Percentiles rank a stretch among this genome's conserved stretches.
These are phyloP conservation scores for Vaccinium macrocarpon DNA, from an alignment of 148 eudicot species.

Conservation along the genomic window DNA sequence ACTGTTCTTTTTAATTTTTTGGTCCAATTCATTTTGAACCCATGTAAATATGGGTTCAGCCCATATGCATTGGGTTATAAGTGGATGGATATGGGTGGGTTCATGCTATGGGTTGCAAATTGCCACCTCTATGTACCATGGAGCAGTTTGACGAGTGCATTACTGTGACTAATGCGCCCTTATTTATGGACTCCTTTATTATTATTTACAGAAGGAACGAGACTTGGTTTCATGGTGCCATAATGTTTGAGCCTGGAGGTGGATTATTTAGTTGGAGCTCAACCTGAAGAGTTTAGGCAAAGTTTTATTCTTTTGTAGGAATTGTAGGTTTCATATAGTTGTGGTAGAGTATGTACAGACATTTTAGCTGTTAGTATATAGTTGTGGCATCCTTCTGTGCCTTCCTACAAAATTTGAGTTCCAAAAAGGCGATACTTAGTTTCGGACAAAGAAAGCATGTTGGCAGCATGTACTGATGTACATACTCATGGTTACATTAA, in stretches of 20 bases:
- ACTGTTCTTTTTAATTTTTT: too few relatives aligned
- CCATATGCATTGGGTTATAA: too few relatives aligned
- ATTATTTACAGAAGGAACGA: neutral
- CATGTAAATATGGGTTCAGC: too few relatives aligned
- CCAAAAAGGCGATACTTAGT: too few relatives aligned
- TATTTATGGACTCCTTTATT: too few relatives aligned
- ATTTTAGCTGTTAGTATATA: neutral
- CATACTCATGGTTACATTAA: neutral
- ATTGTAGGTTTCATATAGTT: neutral
- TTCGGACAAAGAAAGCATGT: neutral
- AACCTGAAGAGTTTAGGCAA: neutral
- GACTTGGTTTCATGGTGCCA: neutral
- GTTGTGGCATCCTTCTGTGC: neutral
- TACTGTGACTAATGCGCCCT: too few relatives aligned
- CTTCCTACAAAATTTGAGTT: neutral
- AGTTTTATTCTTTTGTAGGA: neutral
- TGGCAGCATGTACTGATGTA: conserved; percentile 1
- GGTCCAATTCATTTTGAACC: too few relatives aligned
- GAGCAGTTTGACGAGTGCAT: too few relatives aligned
- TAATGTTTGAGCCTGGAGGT: neutral
- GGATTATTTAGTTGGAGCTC: neutral
- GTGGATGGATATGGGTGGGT: too few relatives aligned
- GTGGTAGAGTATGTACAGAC: neutral
- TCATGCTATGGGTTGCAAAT: too few relatives aligned
- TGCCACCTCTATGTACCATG: too few relatives aligned